Percentiles rank a stretch among this genome's conserved stretches.
These are phyloP conservation scores for Phytophthora constricta DNA, from an alignment of 352 stramenopile genomes.

Conservation along the genomic window DNA sequence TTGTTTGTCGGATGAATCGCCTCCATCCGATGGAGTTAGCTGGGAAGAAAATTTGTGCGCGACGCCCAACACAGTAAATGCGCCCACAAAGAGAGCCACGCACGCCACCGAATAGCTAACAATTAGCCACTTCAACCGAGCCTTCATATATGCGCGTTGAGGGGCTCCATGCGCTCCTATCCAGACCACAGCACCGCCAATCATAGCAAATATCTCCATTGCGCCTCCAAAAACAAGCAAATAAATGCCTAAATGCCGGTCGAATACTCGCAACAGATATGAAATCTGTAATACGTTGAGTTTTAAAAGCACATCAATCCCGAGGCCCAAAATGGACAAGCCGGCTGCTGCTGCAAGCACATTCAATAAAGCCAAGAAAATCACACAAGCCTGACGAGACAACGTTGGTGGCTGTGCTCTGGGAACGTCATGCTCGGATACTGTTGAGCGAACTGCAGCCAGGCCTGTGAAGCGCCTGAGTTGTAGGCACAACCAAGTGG, in stretches of 20 bases:
- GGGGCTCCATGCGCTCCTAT: conserved; percentile 16
- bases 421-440: background rate
- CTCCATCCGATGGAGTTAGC: conserved; percentile 3
- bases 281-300: conserved; percentile 77
- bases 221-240: conserved; percentile 45
- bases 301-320: conserved; percentile 63
- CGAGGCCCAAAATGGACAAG: conserved; percentile 46
- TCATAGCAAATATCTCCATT: conserved; percentile 43
- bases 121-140: conserved; percentile 29
- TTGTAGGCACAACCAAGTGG: conserved; percentile 21
- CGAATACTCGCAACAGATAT: conserved; percentile 59
- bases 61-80: conserved; percentile 48
- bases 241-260: conserved; percentile 60
- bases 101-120: conserved; percentile 40
- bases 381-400: conserved; percentile 12
- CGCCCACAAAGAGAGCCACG: conserved; percentile 46
- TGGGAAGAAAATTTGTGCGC: conserved; percentile 44
- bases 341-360: conserved; percentile 30
- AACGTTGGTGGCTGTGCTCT: conserved; percentile 8
- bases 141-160: conserved; percentile 2
- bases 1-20: background rate
- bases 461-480: conserved; percentile 37
- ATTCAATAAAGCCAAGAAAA: conserved; percentile 26
- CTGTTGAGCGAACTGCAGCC: conserved; percentile 8
- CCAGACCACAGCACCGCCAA: conserved; percentile 43